A percentile compares a stretch with the other conserved stretches of the same genome.
phyloP scores from a whole-genome alignment of 2,329 filamentous ascomycete species.

The Malbranchea cinnamomea region DNA sequence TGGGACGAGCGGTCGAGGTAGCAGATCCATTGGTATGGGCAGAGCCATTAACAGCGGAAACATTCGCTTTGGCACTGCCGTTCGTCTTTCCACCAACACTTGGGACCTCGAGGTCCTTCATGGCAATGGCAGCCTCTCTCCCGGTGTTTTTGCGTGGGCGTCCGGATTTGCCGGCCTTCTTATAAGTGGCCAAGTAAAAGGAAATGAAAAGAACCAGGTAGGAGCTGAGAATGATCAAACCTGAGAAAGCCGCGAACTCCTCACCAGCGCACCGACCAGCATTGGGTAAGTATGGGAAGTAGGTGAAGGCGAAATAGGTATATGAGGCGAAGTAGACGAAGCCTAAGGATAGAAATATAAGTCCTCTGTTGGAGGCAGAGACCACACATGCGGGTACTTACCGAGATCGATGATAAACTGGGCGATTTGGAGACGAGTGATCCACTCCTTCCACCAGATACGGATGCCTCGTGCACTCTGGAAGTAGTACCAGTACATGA shows the following conservation, averaged over 20 bases:
- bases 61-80: conserved; percentile 16
- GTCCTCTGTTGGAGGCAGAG: no score
- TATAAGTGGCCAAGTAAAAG: conserved; percentile 86
- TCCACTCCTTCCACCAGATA: conserved; percentile 98
- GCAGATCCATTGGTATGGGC: conserved; percentile 11
- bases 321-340: conserved; percentile 93
- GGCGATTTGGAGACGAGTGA: conserved; percentile 82
- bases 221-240: conserved; percentile 71
- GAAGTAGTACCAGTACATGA: conserved; percentile 99
- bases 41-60: conserved; percentile 5
- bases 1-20: conserved; percentile 24
- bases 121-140: conserved; percentile 74
- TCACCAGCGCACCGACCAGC: conserved; percentile 70
- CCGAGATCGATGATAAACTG: conserved; percentile 90
- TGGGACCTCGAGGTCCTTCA: conserved; percentile 56
- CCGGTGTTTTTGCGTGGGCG: conserved; percentile 43
- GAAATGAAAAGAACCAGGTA: conserved; percentile 91
- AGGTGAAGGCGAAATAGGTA: conserved; percentile 82
- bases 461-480: conserved; percentile 79
- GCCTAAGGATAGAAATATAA: conserved; percentile 32
- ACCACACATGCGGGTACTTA: conserved; percentile 31
- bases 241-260: conserved; percentile 79
- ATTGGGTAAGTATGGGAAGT: conserved; percentile 66
- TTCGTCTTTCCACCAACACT: conserved; percentile 16
- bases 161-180: conserved; percentile 36